phyloP scores from a whole-genome alignment of 176 grass and related monocot species.

The Triticum dicoccoides region DNA sequence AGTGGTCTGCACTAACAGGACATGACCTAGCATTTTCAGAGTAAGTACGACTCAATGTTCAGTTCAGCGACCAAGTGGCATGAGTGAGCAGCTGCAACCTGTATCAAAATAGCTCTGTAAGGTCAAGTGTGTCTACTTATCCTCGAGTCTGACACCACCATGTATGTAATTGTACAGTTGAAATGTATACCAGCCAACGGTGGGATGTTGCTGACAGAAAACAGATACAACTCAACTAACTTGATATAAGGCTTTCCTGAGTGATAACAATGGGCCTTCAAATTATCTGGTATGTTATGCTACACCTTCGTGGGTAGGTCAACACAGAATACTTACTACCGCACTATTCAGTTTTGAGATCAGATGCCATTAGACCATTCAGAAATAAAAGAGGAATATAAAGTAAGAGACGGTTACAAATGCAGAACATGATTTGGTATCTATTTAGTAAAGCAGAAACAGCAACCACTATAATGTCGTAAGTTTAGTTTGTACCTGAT shows the following conservation, averaged over 20 bases:
- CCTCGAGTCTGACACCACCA: neutral
- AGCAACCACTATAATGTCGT: too few relatives aligned
- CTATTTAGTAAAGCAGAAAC: too few relatives aligned
- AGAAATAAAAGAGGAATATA: neutral
- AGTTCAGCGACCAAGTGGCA: slow-evolving; percentile 28
- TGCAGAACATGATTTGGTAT: too few relatives aligned
- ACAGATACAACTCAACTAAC: neutral
- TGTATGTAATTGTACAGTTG: neutral
- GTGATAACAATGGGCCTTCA: neutral
- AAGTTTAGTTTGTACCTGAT: too few relatives aligned
- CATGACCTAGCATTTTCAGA: slow-evolving; percentile 78
- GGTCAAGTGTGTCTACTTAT: neutral
- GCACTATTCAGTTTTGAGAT: neutral
- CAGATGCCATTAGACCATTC: neutral
- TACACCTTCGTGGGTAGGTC: neutral
- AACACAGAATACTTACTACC: neutral
- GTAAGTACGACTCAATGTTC: slow-evolving; percentile 70
- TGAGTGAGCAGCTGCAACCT: slow-evolving; percentile 77
- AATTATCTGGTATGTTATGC: neutral
- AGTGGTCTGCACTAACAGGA: slow-evolving; percentile 74
- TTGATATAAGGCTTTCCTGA: neutral
- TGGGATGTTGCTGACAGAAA: neutral
- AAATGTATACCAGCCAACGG: neutral
- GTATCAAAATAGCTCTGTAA: slow-evolving; percentile 30
- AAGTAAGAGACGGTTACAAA: neutral